Evolutionary conservation across 768 basidiomycete species (phyloP).

Genomic region (Russula sp.): DNA sequence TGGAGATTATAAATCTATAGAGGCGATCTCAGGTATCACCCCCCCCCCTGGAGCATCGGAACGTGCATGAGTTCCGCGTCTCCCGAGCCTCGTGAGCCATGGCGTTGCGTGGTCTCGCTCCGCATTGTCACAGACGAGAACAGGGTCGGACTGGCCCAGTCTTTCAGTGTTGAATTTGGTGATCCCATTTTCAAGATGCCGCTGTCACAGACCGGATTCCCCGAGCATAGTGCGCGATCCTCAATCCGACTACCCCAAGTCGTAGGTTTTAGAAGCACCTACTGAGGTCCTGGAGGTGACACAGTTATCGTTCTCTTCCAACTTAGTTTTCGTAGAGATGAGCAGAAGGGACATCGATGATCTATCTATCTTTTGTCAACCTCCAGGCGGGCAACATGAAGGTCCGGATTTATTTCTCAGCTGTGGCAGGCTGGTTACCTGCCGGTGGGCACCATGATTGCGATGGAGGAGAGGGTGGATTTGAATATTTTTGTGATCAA

Average conservation of each 20-base stretch:
- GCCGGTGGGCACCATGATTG: too few relatives aligned
- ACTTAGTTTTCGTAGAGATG: slow-evolving; percentile 34
- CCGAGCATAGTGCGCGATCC: slow-evolving; percentile 56
- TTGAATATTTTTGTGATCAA: slow-evolving; percentile 19
- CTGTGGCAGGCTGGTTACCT: slow-evolving; percentile 46
- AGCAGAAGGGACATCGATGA: slow-evolving; percentile 33
- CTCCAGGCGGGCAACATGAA: slow-evolving; percentile 29
- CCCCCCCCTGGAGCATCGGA: slow-evolving; percentile 62
- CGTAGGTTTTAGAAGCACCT: slow-evolving; percentile 34
- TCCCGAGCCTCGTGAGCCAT: slow-evolving; percentile 23
- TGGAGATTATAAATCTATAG: slow-evolving; percentile 67
- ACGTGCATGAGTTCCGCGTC: slow-evolving; percentile 59
- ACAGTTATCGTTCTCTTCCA: slow-evolving; percentile 32
- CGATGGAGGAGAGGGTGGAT: neutral
- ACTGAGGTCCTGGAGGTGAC: slow-evolving; percentile 25
- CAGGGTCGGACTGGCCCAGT: slow-evolving; percentile 31
- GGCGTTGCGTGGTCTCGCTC: slow-evolving; percentile 31
- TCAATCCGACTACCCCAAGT: slow-evolving; percentile 42
- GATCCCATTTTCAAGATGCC: slow-evolving; percentile 40
- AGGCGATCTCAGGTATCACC: slow-evolving; percentile 68
- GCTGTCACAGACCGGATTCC: slow-evolving; percentile 59
- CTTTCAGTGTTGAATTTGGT: slow-evolving; percentile 25
- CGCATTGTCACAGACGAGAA: slow-evolving; percentile 27
- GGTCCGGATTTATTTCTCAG: neutral
- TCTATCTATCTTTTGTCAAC: slow-evolving; percentile 36